Evolutionary conservation across 352 stramenopile genomes (phyloP).

Genomic region (Pythium diclinum): DNA sequence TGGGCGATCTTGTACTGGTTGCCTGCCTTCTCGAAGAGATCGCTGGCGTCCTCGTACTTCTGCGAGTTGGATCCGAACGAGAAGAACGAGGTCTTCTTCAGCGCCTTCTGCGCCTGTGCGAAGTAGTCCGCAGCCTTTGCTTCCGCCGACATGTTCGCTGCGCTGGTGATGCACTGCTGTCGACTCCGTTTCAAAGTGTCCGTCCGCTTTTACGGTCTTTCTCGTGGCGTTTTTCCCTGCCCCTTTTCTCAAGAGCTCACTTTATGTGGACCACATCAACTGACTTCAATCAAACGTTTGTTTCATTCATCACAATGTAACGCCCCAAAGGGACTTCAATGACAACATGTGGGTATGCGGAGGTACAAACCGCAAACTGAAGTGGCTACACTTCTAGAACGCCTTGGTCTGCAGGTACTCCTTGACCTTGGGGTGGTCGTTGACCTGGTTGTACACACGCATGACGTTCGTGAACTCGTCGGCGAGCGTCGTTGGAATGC

Average conservation of each 20-base stretch:
- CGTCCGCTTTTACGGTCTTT: conserved; percentile 1
- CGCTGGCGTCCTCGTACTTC: conserved; percentile 96
- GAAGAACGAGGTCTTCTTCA: conserved; percentile 97
- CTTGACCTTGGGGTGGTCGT: conserved; percentile 34
- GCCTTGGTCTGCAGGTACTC: conserved; percentile 31
- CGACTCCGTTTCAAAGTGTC: conserved; percentile 10
- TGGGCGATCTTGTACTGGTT: conserved; percentile 97
- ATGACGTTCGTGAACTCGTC: conserved; percentile 29
- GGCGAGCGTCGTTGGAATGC: conserved; percentile 27
- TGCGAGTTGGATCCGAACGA: conserved; percentile 91
- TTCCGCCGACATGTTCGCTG: conserved; percentile 56
- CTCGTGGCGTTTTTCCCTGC: not conserved
- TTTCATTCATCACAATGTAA: conserved; percentile 7
- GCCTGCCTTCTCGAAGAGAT: conserved; percentile 93
- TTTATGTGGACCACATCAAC: conserved; percentile 9
- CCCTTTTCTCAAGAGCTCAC: conserved; percentile 3
- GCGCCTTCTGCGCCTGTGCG: conserved; percentile 80
- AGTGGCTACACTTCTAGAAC: conserved; percentile 17
- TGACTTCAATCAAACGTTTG: conserved; percentile 5
- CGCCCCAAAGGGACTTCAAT: conserved; percentile 6
- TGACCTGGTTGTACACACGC: conserved; percentile 28
- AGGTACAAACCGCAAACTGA: no score
- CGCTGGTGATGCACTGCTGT: not conserved
- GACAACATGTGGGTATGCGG: conserved; percentile 9
- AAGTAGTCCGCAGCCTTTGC: conserved; percentile 75